phyloP scores from a whole-genome alignment of 2,329 filamentous ascomycete species.

The Aschersonia sp. region DNA sequence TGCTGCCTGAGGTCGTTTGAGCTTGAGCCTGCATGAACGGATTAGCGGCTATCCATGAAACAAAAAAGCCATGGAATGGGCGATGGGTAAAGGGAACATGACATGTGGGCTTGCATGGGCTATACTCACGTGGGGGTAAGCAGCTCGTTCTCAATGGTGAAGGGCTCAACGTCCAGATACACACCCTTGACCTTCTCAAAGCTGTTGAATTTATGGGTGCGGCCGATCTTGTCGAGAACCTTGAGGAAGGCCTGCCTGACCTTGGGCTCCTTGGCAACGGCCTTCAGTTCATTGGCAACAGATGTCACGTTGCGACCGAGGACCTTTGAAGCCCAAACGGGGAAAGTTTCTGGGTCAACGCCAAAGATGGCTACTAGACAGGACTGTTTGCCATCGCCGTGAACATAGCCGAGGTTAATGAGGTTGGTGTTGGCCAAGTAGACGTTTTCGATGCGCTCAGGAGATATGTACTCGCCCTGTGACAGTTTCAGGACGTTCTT shows the following conservation, averaged over 20 bases:
- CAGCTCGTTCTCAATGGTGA: constrained; percentile 84
- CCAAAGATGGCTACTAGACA: constrained; percentile 79
- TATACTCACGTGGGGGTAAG: constrained; percentile 69
- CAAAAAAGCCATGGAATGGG: background rate
- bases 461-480: constrained; percentile 96
- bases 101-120: too few species aligned
- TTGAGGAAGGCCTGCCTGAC: constrained; percentile 64
- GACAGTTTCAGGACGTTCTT: constrained; percentile 99
- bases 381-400: constrained; percentile 75
- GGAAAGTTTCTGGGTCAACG: constrained; percentile 72
- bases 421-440: constrained; percentile 71
- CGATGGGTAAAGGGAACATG: too few species aligned
- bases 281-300: constrained; percentile 53
- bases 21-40: constrained; percentile 31
- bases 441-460: constrained; percentile 92
- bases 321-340: constrained; percentile 64
- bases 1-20: constrained; percentile 42
- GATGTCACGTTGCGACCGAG: constrained; percentile 51
- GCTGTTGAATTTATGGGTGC: constrained; percentile 78
- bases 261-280: constrained; percentile 52
- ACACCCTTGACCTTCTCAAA: constrained; percentile 73
- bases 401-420: constrained; percentile 71
- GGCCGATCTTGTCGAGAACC: constrained; percentile 65
- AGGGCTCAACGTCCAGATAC: constrained; percentile 71
- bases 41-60: constrained; percentile 6